Evolutionary conservation across 805 yeast genomes (phyloP).

Genomic region (Yarrowia osloensis): DNA sequence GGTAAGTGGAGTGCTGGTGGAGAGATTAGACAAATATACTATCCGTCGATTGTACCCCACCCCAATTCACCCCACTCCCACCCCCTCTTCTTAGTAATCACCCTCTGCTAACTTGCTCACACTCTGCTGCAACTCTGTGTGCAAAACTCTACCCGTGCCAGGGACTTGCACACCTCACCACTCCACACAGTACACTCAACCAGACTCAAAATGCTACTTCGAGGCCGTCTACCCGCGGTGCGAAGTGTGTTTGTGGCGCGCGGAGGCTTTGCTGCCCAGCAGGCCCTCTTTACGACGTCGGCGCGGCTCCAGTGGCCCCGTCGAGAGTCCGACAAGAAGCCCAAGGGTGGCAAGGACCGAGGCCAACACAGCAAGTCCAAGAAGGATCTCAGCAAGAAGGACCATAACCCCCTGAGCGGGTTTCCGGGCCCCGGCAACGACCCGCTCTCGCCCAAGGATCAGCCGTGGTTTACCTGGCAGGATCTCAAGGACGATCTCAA

Average conservation of each 20-base stretch:
- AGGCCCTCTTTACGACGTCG: background rate
- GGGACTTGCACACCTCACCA: background rate
- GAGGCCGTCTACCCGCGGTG: slow-evolving; percentile 27
- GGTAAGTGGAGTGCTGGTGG: background rate
- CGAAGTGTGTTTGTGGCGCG: slow-evolving; percentile 18
- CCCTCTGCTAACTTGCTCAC: background rate
- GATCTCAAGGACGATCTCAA: slow-evolving; percentile 31
- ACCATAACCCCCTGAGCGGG: no score
- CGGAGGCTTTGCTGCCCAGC: background rate
- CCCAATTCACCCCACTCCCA: no score
- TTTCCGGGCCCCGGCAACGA: no score
- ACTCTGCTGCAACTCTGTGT: background rate
- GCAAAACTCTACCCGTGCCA: background rate
- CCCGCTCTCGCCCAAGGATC: slow-evolving; percentile 18
- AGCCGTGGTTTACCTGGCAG: slow-evolving; percentile 8
- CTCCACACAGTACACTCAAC: background rate
- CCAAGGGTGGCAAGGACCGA: slow-evolving; percentile 25
- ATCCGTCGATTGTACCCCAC: no score
- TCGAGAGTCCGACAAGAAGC: slow-evolving; percentile 21
- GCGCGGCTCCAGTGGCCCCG: background rate
- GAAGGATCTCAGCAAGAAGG: background rate
- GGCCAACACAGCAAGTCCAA: background rate
- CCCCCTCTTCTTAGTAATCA: no score
- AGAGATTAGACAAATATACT: no score
- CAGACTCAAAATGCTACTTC: background rate